phyloP scores from a whole-genome alignment of 192 early-diverging fungal species.

The Phlyctochytrium planicorne region DNA sequence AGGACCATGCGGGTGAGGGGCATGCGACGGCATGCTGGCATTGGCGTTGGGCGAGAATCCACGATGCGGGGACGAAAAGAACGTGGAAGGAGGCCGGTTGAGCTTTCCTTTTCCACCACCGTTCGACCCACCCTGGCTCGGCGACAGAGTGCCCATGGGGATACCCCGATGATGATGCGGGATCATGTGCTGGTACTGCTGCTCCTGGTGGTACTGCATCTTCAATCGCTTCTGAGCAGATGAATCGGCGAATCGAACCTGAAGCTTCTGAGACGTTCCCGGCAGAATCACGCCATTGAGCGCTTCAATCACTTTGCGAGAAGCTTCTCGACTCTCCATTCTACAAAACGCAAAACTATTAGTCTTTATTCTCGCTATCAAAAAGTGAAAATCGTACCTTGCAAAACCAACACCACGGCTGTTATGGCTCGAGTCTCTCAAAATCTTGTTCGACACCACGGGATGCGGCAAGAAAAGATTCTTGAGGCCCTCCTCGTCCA shows the following conservation, averaged over 20 bases:
- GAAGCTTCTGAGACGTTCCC: slow-evolving; percentile 62
- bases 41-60: too few species aligned
- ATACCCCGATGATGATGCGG: background rate
- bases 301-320: slow-evolving; percentile 63
- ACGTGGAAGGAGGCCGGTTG: background rate
- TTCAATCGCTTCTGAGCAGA: slow-evolving; percentile 79
- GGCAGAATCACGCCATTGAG: slow-evolving; percentile 65
- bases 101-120: background rate
- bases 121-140: background rate
- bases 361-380: too few species aligned
- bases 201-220: slow-evolving; percentile 12
- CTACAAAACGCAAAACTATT: background rate
- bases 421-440: slow-evolving; percentile 65
- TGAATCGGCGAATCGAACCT: slow-evolving; percentile 81
- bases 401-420: slow-evolving; percentile 83
- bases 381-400: slow-evolving; percentile 37
- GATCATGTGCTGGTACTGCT: background rate
- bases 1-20: too few species aligned
- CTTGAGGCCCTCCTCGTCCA: slow-evolving; percentile 60
- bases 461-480: slow-evolving; percentile 64
- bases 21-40: too few species aligned
- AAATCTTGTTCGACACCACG: slow-evolving; percentile 73
- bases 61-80: background rate
- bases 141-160: background rate
- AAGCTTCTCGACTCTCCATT: slow-evolving; percentile 68